Evolutionary conservation across 768 basidiomycete genomes (phyloP).

Genomic region (Pisolithus tinctorius): DNA sequence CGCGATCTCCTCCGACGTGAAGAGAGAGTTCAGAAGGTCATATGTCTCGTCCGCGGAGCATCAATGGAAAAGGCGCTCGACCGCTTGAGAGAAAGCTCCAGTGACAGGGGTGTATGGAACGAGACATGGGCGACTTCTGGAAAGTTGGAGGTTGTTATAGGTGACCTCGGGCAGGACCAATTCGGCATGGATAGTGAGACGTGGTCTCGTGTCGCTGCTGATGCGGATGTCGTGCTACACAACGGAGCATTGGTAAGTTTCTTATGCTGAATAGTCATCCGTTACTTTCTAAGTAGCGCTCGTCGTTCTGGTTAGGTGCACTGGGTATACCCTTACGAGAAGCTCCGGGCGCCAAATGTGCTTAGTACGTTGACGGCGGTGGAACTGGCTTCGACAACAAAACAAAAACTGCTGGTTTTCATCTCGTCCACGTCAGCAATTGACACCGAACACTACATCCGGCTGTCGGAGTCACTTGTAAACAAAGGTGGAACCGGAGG

Average conservation of each 20-base stretch:
- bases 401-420: slow-evolving; percentile 79
- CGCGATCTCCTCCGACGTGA: slow-evolving; percentile 63
- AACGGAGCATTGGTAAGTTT: slow-evolving; percentile 92
- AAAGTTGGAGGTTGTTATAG: slow-evolving; percentile 71
- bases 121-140: slow-evolving; percentile 68
- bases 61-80: slow-evolving; percentile 52
- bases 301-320: slow-evolving; percentile 59
- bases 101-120: slow-evolving; percentile 83
- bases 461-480: slow-evolving; percentile 67
- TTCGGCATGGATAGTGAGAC: slow-evolving; percentile 63
- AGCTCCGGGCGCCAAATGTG: slow-evolving; percentile 89
- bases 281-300: background rate
- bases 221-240: slow-evolving; percentile 82
- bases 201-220: slow-evolving; percentile 63
- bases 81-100: slow-evolving; percentile 64
- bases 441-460: slow-evolving; percentile 87
- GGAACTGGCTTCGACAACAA: slow-evolving; percentile 65
- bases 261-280: background rate
- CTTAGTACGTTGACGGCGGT: slow-evolving; percentile 80
- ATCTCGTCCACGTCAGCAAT: slow-evolving; percentile 95
- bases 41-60: slow-evolving; percentile 84
- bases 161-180: slow-evolving; percentile 69
- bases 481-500: slow-evolving; percentile 46
- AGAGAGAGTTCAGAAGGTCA: slow-evolving; percentile 71
- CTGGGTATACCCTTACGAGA: slow-evolving; percentile 98